Evolutionary conservation across 2,329 filamentous ascomycete genomes (phyloP).

Genomic region (Trichophyton simii): DNA sequence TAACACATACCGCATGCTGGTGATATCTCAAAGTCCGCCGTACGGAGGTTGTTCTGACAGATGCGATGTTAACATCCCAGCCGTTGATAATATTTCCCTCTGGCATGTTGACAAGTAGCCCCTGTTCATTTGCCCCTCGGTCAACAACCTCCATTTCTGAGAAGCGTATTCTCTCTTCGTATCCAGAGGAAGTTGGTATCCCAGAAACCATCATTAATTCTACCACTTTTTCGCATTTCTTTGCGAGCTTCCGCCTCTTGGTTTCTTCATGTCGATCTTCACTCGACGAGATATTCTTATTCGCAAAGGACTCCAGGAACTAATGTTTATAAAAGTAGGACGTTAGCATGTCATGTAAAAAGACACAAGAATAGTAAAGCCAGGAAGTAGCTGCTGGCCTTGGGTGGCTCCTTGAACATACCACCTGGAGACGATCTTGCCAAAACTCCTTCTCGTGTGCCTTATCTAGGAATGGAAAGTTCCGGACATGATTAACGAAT

Average conservation of each 20-base stretch:
- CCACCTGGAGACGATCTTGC: slow-evolving; percentile 94
- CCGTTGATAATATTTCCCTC: slow-evolving; percentile 88
- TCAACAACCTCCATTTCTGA: slow-evolving; percentile 96
- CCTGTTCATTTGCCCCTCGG: slow-evolving; percentile 79
- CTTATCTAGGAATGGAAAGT: slow-evolving; percentile 95
- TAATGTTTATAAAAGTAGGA: slow-evolving; percentile 25
- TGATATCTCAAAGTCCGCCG: slow-evolving; percentile 84
- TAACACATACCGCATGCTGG: slow-evolving; percentile 64
- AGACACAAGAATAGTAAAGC: not conserved
- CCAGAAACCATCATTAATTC: slow-evolving; percentile 99
- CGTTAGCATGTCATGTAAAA: not conserved
- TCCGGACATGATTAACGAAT: slow-evolving; percentile 93
- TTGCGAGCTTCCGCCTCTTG: slow-evolving; percentile 79
- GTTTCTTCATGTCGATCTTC: slow-evolving; percentile 94
- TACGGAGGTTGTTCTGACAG: slow-evolving; percentile 64
- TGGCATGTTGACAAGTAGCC: slow-evolving; percentile 72
- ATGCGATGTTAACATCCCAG: slow-evolving; percentile 94
- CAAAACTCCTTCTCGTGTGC: slow-evolving; percentile 98
- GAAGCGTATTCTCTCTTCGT: slow-evolving; percentile 93
- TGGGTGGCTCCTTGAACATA: slow-evolving; percentile 37
- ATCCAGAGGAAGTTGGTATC: slow-evolving; percentile 86
- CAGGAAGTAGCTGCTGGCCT: not conserved
- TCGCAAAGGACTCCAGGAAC: slow-evolving; percentile 95
- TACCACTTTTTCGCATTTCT: slow-evolving; percentile 88
- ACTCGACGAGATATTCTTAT: slow-evolving; percentile 91